Conservation (phyloP, 2,329 filamentous ascomycete species). For the Colletotrichum sp. region DNA sequence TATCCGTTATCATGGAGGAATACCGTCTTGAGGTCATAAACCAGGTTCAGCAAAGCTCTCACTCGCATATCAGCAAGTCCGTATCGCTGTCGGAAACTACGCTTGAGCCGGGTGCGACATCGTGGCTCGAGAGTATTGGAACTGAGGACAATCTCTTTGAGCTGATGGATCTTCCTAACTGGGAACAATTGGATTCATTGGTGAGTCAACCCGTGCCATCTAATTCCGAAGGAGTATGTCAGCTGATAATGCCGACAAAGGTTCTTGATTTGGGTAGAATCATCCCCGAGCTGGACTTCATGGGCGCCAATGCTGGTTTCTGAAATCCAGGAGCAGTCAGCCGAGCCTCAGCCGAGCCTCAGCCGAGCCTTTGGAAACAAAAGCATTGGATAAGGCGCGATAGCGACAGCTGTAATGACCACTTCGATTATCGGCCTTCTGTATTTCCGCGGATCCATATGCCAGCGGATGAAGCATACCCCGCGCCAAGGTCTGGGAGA, state of each 20-base stretch:
- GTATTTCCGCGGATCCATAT: background rate
- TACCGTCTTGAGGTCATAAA: conserved; percentile 24
- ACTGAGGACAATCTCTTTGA: conserved; percentile 9
- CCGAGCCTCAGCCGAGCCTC: too few species aligned
- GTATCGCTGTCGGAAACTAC: background rate
- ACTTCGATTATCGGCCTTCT: background rate
- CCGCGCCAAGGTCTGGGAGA: background rate
- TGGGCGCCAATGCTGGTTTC: background rate
- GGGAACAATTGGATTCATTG: conserved; percentile 26
- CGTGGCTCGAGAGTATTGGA: background rate
- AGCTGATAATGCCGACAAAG: background rate
- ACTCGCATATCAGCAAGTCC: background rate
- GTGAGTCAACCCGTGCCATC: background rate
- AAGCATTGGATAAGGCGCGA: background rate
- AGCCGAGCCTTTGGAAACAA: background rate
- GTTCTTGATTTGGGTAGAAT: background rate
- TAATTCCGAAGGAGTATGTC: rapidly evolving
- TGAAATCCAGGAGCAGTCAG: background rate
- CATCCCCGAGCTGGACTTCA: background rate
- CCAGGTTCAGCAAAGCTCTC: conserved; percentile 19
- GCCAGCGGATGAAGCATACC: background rate
- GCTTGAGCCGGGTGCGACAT: background rate
- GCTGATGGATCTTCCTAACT: conserved; percentile 21
- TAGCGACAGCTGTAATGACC: rapidly evolving
- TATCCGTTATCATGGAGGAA: conserved; percentile 43